These are phyloP conservation scores for Salix koriyanagi DNA, from an alignment of 345 rosid genomes.

Conservation along the genomic window DNA sequence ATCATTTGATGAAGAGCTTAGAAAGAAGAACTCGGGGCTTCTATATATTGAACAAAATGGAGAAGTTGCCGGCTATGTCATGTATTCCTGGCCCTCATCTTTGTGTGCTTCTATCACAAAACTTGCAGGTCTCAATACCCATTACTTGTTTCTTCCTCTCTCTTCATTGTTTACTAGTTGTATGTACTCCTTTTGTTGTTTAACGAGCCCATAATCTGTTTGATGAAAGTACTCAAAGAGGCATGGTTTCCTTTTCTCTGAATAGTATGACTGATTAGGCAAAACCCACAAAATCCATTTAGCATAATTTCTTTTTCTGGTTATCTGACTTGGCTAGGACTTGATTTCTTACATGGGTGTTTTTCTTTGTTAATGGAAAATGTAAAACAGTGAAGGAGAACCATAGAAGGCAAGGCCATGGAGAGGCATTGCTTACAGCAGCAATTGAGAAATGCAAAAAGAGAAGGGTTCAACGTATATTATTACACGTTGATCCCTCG, in stretches of 20 bases:
- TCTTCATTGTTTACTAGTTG: neutral
- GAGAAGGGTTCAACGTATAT: slow-evolving; percentile 58
- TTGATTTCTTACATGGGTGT: neutral
- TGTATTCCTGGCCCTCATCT: slow-evolving; percentile 75
- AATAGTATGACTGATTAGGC: neutral
- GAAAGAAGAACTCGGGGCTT: slow-evolving; percentile 61
- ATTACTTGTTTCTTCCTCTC: too few relatives aligned
- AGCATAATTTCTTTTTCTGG: neutral
- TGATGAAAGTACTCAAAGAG: slow-evolving; percentile 37
- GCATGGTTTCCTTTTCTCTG: neutral
- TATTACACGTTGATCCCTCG: slow-evolving; percentile 74
- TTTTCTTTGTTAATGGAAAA: neutral
- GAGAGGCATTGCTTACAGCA: slow-evolving; percentile 62
- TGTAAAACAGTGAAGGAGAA: slow-evolving; percentile 57
- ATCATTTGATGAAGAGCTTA: slow-evolving; percentile 63
- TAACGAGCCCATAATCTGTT: slow-evolving; percentile 29
- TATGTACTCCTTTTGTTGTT: neutral
- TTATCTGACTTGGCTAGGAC: neutral
- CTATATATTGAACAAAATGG: slow-evolving; percentile 45
- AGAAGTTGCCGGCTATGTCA: slow-evolving; percentile 55
- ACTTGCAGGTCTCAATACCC: slow-evolving; percentile 57
- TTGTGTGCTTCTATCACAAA: slow-evolving; percentile 68
- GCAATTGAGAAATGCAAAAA: slow-evolving; percentile 64
- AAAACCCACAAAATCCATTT: neutral
- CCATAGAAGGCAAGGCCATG: slow-evolving; percentile 58